A percentile compares a stretch with the other conserved stretches of the same genome.
Evolutionary conservation across 2,329 filamentous ascomycete species (phyloP).

Genomic region (Orbilia brochopaga): DNA sequence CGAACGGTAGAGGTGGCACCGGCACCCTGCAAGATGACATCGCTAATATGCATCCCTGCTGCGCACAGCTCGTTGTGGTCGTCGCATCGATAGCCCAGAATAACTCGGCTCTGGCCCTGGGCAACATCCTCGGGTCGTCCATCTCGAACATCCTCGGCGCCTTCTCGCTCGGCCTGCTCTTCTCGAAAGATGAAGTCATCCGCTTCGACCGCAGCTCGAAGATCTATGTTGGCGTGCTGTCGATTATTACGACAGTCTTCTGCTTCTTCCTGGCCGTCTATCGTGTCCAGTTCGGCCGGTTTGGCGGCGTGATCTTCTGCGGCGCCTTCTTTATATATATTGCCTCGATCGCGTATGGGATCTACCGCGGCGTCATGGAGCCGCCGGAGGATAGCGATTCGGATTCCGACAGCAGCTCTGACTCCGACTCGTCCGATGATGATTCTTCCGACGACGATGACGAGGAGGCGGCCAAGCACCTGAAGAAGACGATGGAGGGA

Average conservation of each 20-base stretch:
- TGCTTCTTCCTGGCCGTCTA: constrained; percentile 57
- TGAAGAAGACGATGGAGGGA: constrained; percentile 42
- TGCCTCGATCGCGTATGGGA: constrained; percentile 60
- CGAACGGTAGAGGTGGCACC: no score
- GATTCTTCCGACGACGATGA: constrained; percentile 49
- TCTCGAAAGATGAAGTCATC: constrained; percentile 56
- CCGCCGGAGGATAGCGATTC: constrained; percentile 60
- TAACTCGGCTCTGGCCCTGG: constrained; percentile 61
- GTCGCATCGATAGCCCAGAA: constrained; percentile 61
- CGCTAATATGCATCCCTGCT: constrained; percentile 2
- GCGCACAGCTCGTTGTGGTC: constrained; percentile 61
- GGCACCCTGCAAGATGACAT: constrained; percentile 6
- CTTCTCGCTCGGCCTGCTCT: constrained; percentile 64
- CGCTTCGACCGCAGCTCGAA: constrained; percentile 62
- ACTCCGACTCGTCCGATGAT: constrained; percentile 54
- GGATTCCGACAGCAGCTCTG: constrained; percentile 58
- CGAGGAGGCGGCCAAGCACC: constrained; percentile 49
- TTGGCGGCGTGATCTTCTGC: constrained; percentile 58
- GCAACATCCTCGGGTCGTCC: constrained; percentile 65
- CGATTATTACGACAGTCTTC: constrained; percentile 60
- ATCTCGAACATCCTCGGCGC: constrained; percentile 66
- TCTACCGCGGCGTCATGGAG: constrained; percentile 59
- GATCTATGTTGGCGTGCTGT: constrained; percentile 60
- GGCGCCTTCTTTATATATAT: constrained; percentile 61
- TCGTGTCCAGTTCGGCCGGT: constrained; percentile 56